Percentiles rank a stretch among this genome's conserved stretches.
phyloP scores from a whole-genome alignment of 116 monocot genomes.

The Papilionanthe hybrid region DNA sequence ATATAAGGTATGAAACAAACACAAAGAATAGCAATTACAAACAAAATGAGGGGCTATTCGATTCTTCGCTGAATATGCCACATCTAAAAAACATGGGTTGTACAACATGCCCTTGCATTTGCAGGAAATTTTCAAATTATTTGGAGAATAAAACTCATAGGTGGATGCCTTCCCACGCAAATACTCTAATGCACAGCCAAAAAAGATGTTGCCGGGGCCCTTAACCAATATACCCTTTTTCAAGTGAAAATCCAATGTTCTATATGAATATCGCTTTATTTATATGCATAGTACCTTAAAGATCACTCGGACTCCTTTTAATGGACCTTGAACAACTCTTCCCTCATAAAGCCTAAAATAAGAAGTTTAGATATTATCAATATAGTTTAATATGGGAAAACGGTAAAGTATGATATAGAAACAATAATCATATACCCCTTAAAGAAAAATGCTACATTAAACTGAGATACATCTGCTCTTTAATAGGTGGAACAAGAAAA shows the following conservation, averaged over 20 bases:
- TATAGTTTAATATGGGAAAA: constrained; percentile 25
- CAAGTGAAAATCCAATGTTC: neutral
- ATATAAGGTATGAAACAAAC: neutral
- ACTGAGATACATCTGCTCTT: too few relatives aligned
- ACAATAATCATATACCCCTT: too few relatives aligned
- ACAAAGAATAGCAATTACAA: neutral
- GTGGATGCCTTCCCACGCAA: neutral
- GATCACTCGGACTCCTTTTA: constrained; percentile 49
- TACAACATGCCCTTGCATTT: neutral
- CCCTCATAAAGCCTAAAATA: constrained; percentile 92
- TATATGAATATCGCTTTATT: neutral
- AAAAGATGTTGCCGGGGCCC: neutral
- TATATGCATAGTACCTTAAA: constrained; percentile 59
- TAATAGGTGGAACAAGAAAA: too few relatives aligned
- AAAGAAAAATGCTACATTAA: too few relatives aligned
- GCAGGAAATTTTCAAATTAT: neutral
- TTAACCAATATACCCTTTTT: neutral
- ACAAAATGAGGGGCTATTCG: neutral
- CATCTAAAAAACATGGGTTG: neutral
- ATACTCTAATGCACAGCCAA: neutral
- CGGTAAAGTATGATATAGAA: neutral
- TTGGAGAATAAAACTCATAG: constrained; percentile 1
- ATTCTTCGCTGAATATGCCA: neutral
- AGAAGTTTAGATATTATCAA: constrained; percentile 44
- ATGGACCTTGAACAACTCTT: constrained; percentile 68